Base-by-base conservation (phyloP, 2,329 filamentous ascomycete genomes). In the Colletotrichum cereale region DNA sequence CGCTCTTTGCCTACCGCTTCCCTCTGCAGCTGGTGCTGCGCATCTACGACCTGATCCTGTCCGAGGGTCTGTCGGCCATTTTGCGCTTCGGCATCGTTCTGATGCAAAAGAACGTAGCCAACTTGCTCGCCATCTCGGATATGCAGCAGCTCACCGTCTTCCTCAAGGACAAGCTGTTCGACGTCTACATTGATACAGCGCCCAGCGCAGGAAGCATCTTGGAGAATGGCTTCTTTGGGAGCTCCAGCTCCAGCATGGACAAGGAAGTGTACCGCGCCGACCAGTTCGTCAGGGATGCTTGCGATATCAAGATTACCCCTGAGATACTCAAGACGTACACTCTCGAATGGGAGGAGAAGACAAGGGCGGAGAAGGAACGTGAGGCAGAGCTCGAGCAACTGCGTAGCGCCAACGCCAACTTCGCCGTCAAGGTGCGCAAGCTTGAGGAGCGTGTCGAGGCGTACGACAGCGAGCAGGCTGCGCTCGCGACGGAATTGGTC, bases 1-100 rank as follows among this genome's bases (percentile, higher is more conserved):
- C 96, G 0, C 87, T 99, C n/a, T 99, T 99, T 79, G 95, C 96
- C 40, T 99, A 99, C 81, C 93, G 97, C 52, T 99, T 99, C 81
- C 96, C 96, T 11, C 87, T 99, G 10, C 96, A 99, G 79, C 90
- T 99, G 12, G 96, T 99, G 8, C 91, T 99, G 69, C 93, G 96
- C 40, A 97, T 99, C 62, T 99, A 98, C 82, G 96, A 99, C 79
- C 85, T 99, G 66, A 96, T 99, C 62, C 86, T 99, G 24, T 96
- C 94, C 57, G 96, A 98, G 81, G 96, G 97, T 3, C 86, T 99
- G 21, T 93, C 95, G 64, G 96, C 96, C 0, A 96, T 99, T 75
- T 85, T 99, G 63, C 96, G 96, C 76, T 99, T 99, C 76, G 96
- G 95, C 64, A 92, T 98, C 74, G 94, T 96, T 4, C 87, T 99